A percentile compares a stretch with the other conserved stretches of the same genome.
These are phyloP conservation scores for Solanum pimpinellifolium DNA, from an alignment of 257 asterid species.

Conservation along the genomic window DNA sequence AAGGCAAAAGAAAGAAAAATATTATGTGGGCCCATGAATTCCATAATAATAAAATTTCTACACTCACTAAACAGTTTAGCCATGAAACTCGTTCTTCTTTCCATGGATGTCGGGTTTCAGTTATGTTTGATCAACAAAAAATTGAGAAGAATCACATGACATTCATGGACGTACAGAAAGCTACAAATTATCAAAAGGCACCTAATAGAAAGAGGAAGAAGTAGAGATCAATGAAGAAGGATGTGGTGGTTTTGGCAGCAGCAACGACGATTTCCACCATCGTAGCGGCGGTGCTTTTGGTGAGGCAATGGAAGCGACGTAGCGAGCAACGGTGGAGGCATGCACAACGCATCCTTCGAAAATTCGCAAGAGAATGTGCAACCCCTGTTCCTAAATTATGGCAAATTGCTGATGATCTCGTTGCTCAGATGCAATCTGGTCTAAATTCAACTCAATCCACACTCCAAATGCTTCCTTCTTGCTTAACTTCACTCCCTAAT, in stretches of 20 bases:
- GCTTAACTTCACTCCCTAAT: slow-evolving; percentile 41
- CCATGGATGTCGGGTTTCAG: slow-evolving; percentile 16
- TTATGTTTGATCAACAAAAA: background rate
- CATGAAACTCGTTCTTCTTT: slow-evolving; percentile 19
- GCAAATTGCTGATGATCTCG: slow-evolving; percentile 42
- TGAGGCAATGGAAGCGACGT: slow-evolving; percentile 31
- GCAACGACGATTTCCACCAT: slow-evolving; percentile 30
- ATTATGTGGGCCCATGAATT: no score
- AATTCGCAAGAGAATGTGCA: slow-evolving; percentile 51
- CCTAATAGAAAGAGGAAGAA: background rate
- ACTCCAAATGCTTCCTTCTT: slow-evolving; percentile 35
- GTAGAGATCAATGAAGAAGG: slow-evolving; percentile 31
- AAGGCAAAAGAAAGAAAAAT: no score
- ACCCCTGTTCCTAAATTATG: slow-evolving; percentile 56
- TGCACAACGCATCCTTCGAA: slow-evolving; percentile 44
- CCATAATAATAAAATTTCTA: no score
- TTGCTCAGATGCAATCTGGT: slow-evolving; percentile 38
- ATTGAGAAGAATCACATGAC: no score
- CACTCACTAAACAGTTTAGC: background rate
- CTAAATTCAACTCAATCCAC: slow-evolving; percentile 12
- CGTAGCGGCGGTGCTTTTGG: slow-evolving; percentile 23
- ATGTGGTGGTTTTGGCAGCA: slow-evolving; percentile 25
- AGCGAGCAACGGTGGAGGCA: slow-evolving; percentile 38
- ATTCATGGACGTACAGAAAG: background rate
- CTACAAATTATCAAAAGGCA: background rate